phyloP scores from a whole-genome alignment of 1,139 yeast genomes.

The Blastobotrys capitulatus region DNA sequence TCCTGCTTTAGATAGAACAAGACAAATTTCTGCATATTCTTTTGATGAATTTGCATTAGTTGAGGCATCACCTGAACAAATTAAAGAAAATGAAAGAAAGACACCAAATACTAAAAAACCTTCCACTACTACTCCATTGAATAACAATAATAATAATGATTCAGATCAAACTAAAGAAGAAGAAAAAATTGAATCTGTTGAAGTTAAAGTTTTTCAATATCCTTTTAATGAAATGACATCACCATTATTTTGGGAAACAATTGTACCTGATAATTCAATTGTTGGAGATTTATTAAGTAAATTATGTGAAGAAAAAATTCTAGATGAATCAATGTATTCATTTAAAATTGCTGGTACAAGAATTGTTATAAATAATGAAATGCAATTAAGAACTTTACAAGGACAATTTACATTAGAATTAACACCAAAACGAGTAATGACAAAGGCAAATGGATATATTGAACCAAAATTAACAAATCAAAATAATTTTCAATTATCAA shows the following conservation, averaged over 20 bases:
- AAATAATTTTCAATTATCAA: background rate
- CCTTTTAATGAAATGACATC: slow-evolving; percentile 34
- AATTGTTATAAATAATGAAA: slow-evolving; percentile 17
- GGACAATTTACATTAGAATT: slow-evolving; percentile 27
- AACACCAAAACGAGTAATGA: slow-evolving; percentile 29
- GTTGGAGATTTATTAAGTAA: slow-evolving; percentile 28
- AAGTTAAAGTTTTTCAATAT: slow-evolving; percentile 26
- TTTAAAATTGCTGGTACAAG: slow-evolving; percentile 33
- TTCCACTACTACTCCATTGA: slow-evolving; percentile 1
- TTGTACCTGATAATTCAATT: slow-evolving; percentile 20
- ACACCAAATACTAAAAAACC: slow-evolving; percentile 30
- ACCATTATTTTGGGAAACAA: slow-evolving; percentile 28
- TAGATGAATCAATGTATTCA: slow-evolving; percentile 33
- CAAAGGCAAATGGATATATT: slow-evolving; percentile 27
- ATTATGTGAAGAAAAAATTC: slow-evolving; percentile 32
- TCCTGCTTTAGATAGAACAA: slow-evolving; percentile 40
- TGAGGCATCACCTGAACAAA: slow-evolving; percentile 34
- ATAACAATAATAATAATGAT: background rate
- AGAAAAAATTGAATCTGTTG: background rate
- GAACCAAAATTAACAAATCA: slow-evolving; percentile 6
- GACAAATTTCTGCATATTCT: slow-evolving; percentile 38
- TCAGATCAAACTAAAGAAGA: background rate
- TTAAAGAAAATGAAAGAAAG: slow-evolving; percentile 29
- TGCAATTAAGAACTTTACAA: slow-evolving; percentile 19
- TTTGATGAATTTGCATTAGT: slow-evolving; percentile 44